Conservation (phyloP, 2,329 filamentous ascomycete genomes). For the Sporothrix variecibatus region DNA sequence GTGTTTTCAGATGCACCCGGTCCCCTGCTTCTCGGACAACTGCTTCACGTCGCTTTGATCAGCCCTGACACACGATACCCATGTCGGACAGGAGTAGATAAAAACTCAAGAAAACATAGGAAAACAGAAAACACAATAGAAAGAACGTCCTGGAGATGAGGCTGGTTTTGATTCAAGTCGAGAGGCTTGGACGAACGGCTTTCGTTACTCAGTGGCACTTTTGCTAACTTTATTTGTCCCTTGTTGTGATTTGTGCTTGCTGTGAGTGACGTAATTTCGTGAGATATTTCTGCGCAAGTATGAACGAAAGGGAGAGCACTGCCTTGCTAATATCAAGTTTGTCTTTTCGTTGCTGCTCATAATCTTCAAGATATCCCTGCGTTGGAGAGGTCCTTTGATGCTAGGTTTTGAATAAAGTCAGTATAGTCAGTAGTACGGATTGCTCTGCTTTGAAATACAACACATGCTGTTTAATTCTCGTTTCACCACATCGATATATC, state of each 20-base stretch:
- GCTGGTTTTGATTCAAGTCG: neutral
- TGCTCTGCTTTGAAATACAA: too few relatives aligned
- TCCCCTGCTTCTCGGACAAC: neutral
- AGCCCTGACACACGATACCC: neutral
- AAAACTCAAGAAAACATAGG: neutral
- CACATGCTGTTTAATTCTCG: too few relatives aligned
- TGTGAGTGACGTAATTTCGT: neutral
- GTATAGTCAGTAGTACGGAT: too few relatives aligned
- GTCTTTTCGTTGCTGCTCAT: neutral
- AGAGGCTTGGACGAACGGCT: neutral
- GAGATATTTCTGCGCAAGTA: neutral
- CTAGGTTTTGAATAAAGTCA: neutral
- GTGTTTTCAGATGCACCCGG: neutral
- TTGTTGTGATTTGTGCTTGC: neutral
- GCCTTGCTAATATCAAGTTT: neutral
- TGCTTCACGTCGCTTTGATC: neutral
- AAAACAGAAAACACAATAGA: neutral
- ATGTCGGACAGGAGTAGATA: slow-evolving; percentile 2
- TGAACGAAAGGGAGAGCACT: neutral
- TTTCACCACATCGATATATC: too few relatives aligned
- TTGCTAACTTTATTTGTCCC: neutral
- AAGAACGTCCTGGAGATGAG: neutral
- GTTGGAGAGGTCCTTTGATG: neutral
- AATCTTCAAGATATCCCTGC: neutral
- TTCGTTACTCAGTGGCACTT: neutral